phyloP scores from a whole-genome alignment of 495 filamentous ascomycete species.

The Neurospora intermedia region DNA sequence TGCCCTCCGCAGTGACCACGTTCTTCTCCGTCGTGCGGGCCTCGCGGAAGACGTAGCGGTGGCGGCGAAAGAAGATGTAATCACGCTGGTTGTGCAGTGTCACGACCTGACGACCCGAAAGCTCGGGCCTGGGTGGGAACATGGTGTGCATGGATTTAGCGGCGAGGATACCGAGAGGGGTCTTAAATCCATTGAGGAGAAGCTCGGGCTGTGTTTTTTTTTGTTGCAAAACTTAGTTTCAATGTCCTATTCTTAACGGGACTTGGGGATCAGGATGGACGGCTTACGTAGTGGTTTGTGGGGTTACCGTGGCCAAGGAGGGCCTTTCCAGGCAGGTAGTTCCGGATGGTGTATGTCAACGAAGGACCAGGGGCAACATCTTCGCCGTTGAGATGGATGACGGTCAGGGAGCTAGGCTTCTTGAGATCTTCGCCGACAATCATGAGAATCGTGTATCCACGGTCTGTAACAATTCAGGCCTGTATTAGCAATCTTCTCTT shows the following conservation, averaged over 20 bases:
- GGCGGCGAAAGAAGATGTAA: slow-evolving; percentile 85
- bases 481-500: slow-evolving; percentile 5
- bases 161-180: slow-evolving; percentile 80
- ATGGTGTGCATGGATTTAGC: slow-evolving; percentile 74
- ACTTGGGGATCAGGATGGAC: too few species aligned
- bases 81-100: slow-evolving; percentile 90
- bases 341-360: slow-evolving; percentile 58
- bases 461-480: slow-evolving; percentile 23
- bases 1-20: slow-evolving; percentile 77
- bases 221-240: slow-evolving; percentile 4
- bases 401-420: slow-evolving; percentile 59
- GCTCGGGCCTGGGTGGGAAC: slow-evolving; percentile 74
- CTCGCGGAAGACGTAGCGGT: slow-evolving; percentile 88
- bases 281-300: slow-evolving; percentile 61
- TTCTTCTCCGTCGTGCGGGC: slow-evolving; percentile 75
- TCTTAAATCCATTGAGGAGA: slow-evolving; percentile 91
- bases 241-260: too few species aligned
- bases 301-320: slow-evolving; percentile 81
- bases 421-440: slow-evolving; percentile 82
- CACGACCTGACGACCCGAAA: slow-evolving; percentile 76
- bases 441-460: slow-evolving; percentile 67
- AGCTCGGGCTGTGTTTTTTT: slow-evolving; percentile 53
- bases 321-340: slow-evolving; percentile 75
- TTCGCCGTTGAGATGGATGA: slow-evolving; percentile 57
- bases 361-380: slow-evolving; percentile 62